Base-by-base conservation (phyloP, 169 alveolate species). In the Babesia ovata region DNA sequence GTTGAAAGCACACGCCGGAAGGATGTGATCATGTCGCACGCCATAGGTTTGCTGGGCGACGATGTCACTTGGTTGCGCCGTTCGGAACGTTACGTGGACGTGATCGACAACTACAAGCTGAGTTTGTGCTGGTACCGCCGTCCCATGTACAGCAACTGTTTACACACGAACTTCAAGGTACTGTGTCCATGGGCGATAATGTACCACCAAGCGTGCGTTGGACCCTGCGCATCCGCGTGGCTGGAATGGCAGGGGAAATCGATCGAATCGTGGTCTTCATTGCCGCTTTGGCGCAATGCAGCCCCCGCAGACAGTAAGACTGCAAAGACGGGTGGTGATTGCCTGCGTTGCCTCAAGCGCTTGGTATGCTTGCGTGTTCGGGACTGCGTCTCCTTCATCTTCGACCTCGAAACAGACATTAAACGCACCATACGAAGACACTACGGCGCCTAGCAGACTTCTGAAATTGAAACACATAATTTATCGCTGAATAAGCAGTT, bases 71-170 rank as follows among this genome's bases (percentile, higher is more conserved):
- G 90, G 90, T 29, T 83, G 13, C 60, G 54, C 17, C 63, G 81
- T 24, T 52, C 65, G 39, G 90, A 83, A 76, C 73, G 72, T 19
- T 83, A 60, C 63, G 77, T 69, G 65, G 85, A 74, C 71, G 76
- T 70, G n/a, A 75, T 83, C 13, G 90, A 83, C 77, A 83, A 75
- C 71, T 83, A 83, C 75, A 83, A 83, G 83, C 63, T 83, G 33
- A 63, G 75, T 52, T 29, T 83, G 33, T 66, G 83, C 63, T 83
- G 90, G 90, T 83, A 83, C 63, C 54, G 77, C 42, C 59, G 90
- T 19, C 90, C 90, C n/a, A 36, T 63, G 14, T 83, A 65, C 63
- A 74, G 90, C 63, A 83, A 56, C 71, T 65, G 81, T 28, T 24
- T 75, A 19, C 28, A 36, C 36, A 74, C 70, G n/a, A 75, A 63